These are phyloP conservation scores for Tubosaeta sp. DNA, from an alignment of 768 basidiomycete species.

Conservation along the genomic window DNA sequence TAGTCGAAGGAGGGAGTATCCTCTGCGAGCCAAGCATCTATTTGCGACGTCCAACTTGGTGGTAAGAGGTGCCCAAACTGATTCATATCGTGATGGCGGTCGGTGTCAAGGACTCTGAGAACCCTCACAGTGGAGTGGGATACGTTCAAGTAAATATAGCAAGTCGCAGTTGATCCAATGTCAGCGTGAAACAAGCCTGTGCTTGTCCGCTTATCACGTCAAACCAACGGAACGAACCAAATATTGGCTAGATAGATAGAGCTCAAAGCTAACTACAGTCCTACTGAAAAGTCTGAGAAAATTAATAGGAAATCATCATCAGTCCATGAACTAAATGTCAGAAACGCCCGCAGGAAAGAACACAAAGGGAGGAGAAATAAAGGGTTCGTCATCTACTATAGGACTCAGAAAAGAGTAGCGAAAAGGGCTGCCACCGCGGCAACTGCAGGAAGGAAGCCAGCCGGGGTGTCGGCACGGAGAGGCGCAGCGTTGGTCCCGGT, in stretches of 20 bases:
- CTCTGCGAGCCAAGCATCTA: conserved; percentile 82
- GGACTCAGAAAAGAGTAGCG: conserved; percentile 16
- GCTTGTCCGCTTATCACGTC: no score
- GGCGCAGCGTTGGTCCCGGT: conserved; percentile 31
- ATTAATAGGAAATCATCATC: not conserved
- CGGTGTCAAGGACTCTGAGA: no score
- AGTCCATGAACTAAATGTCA: not conserved
- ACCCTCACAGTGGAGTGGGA: no score
- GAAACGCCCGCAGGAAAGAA: not conserved
- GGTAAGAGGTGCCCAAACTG: conserved; percentile 72
- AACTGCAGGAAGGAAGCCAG: conserved; percentile 33
- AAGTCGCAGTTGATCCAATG: no score
- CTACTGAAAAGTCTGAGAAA: not conserved
- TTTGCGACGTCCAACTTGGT: conserved; percentile 84
- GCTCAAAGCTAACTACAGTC: no score
- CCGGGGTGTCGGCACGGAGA: conserved; percentile 23
- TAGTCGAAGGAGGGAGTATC: conserved; percentile 97
- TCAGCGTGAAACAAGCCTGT: no score
- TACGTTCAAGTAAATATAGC: no score
- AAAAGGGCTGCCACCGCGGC: conserved; percentile 36
- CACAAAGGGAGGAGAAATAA: not conserved
- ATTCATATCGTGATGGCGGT: conserved; percentile 12
- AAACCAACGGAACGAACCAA: no score
- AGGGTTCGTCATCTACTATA: not conserved
- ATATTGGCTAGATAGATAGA: no score